Base-by-base conservation (phyloP, 2,329 filamentous ascomycete genomes). In the Penicillium sp. region DNA sequence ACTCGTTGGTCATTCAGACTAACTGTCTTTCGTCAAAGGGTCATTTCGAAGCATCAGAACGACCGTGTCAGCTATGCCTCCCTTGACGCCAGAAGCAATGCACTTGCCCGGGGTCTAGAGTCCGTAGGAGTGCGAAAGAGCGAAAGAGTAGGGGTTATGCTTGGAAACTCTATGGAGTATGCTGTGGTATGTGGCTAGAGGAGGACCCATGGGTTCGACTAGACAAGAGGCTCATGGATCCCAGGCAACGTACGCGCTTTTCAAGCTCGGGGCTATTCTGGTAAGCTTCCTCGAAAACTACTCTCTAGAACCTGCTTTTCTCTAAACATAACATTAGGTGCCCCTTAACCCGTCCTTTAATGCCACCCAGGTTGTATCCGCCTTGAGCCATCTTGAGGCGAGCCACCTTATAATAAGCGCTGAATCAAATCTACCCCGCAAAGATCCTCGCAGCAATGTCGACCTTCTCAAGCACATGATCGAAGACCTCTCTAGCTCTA, bases 301-400 rank as follows among this genome's bases (percentile, higher is more conserved):
- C 7, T 21, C 23, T 10, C 42, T 31, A 21, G 7, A 6, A 34
- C 3, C 11, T 19, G 23, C 4, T 14, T 34, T 10, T 47, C 51
- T 59, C 34, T 18, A 18, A 50, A 58, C 14, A n/a, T 13, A 16
- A 31, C 10, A 2, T n/a, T 45, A 85, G 83, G 85, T 96, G n/a
- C 94, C 93, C 0, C 77, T 97, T 21, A 97, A 99, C 71, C 93
- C 92, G 18, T 88, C 86, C 1, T 97, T 97, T 79, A 96, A 91
- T 63, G 81, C 85, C 3, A 73, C 78, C 5, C 94, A 97, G 77
- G 86, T 97, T 8, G 79, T 85, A 5, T 83, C 91, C 2, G 93
- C 92, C 0, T 79, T 97, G 24, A 82, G 81, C 8, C 92, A 96
- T 66, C 83, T 99, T 1, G 81, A 79, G 7, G 87, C 86, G 11